These are phyloP conservation scores for Warburgia ugandensis DNA, from an alignment of 164 flowering plant species.

Conservation along the genomic window DNA sequence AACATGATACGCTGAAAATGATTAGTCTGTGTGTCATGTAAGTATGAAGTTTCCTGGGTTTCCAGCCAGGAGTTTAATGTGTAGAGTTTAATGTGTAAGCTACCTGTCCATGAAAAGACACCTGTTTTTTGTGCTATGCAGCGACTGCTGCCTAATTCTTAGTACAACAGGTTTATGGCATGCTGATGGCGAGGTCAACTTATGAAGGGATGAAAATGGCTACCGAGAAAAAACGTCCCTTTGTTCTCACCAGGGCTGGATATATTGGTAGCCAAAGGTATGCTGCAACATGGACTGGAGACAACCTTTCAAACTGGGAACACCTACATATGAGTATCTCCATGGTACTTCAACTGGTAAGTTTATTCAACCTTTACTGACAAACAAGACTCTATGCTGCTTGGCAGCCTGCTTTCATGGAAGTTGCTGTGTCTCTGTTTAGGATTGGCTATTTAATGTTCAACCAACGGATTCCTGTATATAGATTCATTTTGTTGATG, in stretches of 20 bases:
- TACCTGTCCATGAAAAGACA: not conserved
- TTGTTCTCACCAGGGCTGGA: slow-evolving; percentile 96
- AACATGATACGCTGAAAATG: not conserved
- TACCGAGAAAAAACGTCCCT: slow-evolving; percentile 63
- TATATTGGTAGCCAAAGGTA: slow-evolving; percentile 84
- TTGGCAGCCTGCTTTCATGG: too few species aligned
- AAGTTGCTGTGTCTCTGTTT: too few species aligned
- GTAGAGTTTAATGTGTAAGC: not conserved
- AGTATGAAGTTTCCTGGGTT: too few species aligned
- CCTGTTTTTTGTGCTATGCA: not conserved
- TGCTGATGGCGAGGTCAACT: slow-evolving; percentile 96
- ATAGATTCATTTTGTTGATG: too few species aligned
- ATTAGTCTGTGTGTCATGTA: slow-evolving; percentile 1
- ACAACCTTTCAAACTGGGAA: slow-evolving; percentile 89
- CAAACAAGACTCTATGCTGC: too few species aligned
- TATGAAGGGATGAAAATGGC: slow-evolving; percentile 86
- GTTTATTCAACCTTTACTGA: slow-evolving; percentile 6
- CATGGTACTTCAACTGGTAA: slow-evolving; percentile 92
- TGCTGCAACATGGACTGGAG: slow-evolving; percentile 99
- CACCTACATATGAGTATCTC: slow-evolving; percentile 89
- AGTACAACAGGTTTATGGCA: slow-evolving; percentile 68
- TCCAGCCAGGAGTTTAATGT: not conserved
- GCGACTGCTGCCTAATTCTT: not conserved
- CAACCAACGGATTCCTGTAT: too few species aligned
- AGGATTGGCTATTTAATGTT: too few species aligned